Evolutionary conservation across 495 filamentous ascomycete genomes (phyloP).

Genomic region (Thermothielavioides terrestris): DNA sequence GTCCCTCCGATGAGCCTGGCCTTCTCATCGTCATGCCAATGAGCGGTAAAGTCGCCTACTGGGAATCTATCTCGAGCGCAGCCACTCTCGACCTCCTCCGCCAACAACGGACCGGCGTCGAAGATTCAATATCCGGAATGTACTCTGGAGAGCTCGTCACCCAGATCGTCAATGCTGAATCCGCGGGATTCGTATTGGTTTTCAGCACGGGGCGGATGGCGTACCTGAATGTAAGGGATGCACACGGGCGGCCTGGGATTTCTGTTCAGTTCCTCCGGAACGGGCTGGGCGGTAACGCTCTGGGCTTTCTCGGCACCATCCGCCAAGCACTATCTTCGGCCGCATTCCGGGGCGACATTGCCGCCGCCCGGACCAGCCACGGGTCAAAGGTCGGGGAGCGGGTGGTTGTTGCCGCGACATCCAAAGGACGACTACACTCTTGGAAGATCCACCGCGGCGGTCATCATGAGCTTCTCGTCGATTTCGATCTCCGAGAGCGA

Average conservation of each 20-base stretch:
- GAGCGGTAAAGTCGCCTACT: slow-evolving; percentile 80
- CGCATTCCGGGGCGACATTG: slow-evolving; percentile 62
- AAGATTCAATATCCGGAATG: slow-evolving; percentile 62
- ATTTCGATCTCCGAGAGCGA: slow-evolving; percentile 32
- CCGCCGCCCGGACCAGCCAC: slow-evolving; percentile 60
- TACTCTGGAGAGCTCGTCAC: slow-evolving; percentile 68
- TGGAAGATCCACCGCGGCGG: slow-evolving; percentile 87
- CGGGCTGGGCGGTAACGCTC: slow-evolving; percentile 37
- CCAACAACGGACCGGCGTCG: slow-evolving; percentile 67
- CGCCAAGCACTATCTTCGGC: slow-evolving; percentile 60
- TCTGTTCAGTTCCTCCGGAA: slow-evolving; percentile 63
- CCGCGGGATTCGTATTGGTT: slow-evolving; percentile 71
- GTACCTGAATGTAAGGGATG: slow-evolving; percentile 74
- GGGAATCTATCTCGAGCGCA: slow-evolving; percentile 85
- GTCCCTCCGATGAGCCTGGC: slow-evolving; percentile 66
- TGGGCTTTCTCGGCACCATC: slow-evolving; percentile 68
- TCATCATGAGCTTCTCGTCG: slow-evolving; percentile 46
- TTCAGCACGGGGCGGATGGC: slow-evolving; percentile 79
- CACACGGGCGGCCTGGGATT: slow-evolving; percentile 75
- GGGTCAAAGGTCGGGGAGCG: slow-evolving; percentile 72
- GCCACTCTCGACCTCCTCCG: slow-evolving; percentile 65
- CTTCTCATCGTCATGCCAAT: slow-evolving; percentile 74
- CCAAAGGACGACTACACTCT: slow-evolving; percentile 62
- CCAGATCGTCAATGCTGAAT: slow-evolving; percentile 69
- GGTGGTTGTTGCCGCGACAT: slow-evolving; percentile 68